Base-by-base conservation (phyloP, 805 yeast genomes). In the Kazachstania bromeliacearum region DNA sequence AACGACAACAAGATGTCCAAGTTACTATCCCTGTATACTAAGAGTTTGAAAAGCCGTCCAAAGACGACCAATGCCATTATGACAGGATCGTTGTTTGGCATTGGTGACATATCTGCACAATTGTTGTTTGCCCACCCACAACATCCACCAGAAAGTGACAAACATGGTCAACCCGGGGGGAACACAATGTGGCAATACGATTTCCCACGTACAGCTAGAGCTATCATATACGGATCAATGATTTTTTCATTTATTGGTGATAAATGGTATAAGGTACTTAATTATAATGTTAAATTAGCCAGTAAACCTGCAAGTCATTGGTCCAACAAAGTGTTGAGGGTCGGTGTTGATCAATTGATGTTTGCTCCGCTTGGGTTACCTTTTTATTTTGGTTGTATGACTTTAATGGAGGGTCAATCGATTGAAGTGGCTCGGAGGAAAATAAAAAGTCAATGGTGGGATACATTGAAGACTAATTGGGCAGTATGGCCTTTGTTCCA, bases 401-500 rank as follows among this genome's bases (percentile, higher is more conserved):
- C 88, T 0, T 26, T 75, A 3, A 55, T 88, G 66, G 92, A 85
- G 51, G 68, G 71, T 10, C 62, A 68, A 33, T 51, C 70, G 0
- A 26, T 59, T 4, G 54, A 55, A 0, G 64, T 63, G 16, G 63
- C 77, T 12, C 51, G 55, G 35, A 33, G 45, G 4, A 77, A 72
- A 43, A 48, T 79, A 17, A 32, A 59, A 2, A 59, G 64, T 12
- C 74, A 77, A 40, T 75, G 75, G 73, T 62, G 76, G 77, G 67
- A 70, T 4, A 87, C 95, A 0, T 59, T 88, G 28, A 55, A 65
- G 23, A 68, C 82, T 13, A 88, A 87, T 56, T 85, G 94, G 88
- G 52, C 67, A 35, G 80, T 89, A 9, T 92, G 97, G 98, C 97
- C 97, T 0, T 59, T 74, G 0, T 82, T 92, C 43, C 97, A 92